These are phyloP conservation scores for Casaregolazyma lundiana DNA, from an alignment of 1,139 yeast genomes.

Conservation along the genomic window DNA sequence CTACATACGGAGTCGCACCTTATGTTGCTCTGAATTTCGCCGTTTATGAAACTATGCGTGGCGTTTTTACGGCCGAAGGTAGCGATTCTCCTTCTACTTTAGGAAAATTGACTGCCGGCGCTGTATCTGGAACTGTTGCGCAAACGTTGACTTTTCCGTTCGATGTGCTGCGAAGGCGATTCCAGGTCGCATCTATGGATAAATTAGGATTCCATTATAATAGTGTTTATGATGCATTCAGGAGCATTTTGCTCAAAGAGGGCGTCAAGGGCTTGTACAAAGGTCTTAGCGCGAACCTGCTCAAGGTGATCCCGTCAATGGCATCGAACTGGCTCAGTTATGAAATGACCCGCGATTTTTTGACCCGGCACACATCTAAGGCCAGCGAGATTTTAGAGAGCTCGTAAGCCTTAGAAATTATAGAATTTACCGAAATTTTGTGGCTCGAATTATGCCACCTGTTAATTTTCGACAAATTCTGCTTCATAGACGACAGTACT, in stretches of 20 bases:
- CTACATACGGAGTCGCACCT: constrained; percentile 92
- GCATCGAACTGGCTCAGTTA: constrained; percentile 91
- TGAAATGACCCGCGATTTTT: constrained; percentile 53
- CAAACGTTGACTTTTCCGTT: constrained; percentile 83
- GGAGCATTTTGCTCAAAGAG: constrained; percentile 62
- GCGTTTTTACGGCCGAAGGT: constrained; percentile 37
- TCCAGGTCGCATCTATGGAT: constrained; percentile 88
- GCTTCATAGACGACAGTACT: no score
- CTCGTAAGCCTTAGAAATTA: neutral
- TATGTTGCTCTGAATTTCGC: constrained; percentile 93
- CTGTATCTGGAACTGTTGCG: constrained; percentile 81
- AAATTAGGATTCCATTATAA: constrained; percentile 76
- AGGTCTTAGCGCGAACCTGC: constrained; percentile 82
- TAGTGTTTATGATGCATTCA: constrained; percentile 67
- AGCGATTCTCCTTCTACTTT: constrained; percentile 37
- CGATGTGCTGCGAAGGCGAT: constrained; percentile 80
- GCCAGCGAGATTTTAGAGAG: neutral
- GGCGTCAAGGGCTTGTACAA: constrained; percentile 80
- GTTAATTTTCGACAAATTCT: no score
- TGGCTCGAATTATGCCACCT: no score
- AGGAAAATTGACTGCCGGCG: constrained; percentile 74
- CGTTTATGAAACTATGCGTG: constrained; percentile 76
- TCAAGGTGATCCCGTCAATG: constrained; percentile 91
- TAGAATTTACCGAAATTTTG: no score
- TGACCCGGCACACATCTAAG: constrained; percentile 12